Percentiles rank a stretch among this genome's conserved stretches.
These are phyloP conservation scores for Beauveria sp. DNA, from an alignment of 2,329 filamentous ascomycete genomes.

Conservation along the genomic window DNA sequence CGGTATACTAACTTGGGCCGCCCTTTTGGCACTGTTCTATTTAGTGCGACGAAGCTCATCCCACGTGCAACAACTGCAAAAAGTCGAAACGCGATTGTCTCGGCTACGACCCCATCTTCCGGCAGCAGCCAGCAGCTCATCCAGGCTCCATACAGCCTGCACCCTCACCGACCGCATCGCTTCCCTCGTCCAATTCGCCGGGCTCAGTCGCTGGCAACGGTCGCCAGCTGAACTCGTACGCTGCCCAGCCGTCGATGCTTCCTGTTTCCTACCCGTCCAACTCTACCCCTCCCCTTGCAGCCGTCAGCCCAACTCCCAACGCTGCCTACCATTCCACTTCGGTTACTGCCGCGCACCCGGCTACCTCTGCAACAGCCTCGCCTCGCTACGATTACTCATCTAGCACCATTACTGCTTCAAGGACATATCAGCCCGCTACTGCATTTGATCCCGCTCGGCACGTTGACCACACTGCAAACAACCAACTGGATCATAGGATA, in stretches of 20 bases:
- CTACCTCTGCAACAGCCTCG: conserved; percentile 30
- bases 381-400: conserved; percentile 38
- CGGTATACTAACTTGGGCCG: not conserved
- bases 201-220: conserved; percentile 17
- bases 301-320: conserved; percentile 21
- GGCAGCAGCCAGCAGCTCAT: conserved; percentile 65
- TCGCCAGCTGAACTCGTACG: conserved; percentile 35
- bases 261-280: conserved; percentile 31
- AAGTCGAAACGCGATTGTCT: conserved; percentile 83
- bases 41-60: conserved; percentile 94
- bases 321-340: conserved; percentile 26
- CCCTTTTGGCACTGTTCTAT: conserved; percentile 20
- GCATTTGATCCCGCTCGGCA: conserved; percentile 2
- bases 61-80: conserved; percentile 81
- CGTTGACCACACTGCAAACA: not conserved
- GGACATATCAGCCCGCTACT: not conserved
- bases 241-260: conserved; percentile 36
- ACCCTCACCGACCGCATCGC: conserved; percentile 21
- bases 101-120: conserved; percentile 83
- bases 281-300: conserved; percentile 22
- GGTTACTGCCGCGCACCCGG: conserved; percentile 22
- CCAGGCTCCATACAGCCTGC: conserved; percentile 49
- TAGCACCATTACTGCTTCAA: not conserved
- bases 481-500: not conserved
- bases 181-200: conserved; percentile 14